Evolutionary conservation across 176 grass and related monocot genomes (phyloP), one percentile per base, ranked within the genome.

Genomic region (Rhynchospora pubera): DNA sequence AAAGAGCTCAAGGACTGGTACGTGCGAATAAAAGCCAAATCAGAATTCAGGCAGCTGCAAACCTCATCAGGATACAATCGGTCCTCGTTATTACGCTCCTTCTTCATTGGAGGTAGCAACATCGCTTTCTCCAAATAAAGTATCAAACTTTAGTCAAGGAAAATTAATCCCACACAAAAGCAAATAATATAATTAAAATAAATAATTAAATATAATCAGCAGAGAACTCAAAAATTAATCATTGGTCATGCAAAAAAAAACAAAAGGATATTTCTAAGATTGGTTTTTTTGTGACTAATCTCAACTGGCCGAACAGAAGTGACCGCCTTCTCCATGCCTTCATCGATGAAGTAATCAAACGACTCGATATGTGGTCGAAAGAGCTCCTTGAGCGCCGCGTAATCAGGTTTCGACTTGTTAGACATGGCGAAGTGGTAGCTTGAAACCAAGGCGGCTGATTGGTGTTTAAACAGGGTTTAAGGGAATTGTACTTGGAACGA

Each of bases 211-310:
- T 52, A 56, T 34, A 6, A 19, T 11, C 62, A 47, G 32, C 9
- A 80, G 19, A 46, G n/a, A 51, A 79, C 43, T 26, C 39, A 2
- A 51, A 61, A 30, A 10, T 80, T 69, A 21, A 22, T 67, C 34
- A 39, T 39, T 39, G 1, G 3, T 39, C 34, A 39, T 24, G 3
- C 6, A 69, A 77, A 23, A 14, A n/a, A 6, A 47, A 73, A 62
- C 26, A 10, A 72, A 86, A 97, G 95, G 92, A 94, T 97, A 97
- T 97, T 86, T 92, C 75, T 97, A 18, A 94, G 77, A n/a, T 56
- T 91, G 50, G 18, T 76, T 21, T 57, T 79, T 24, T 85, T 85
- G 18, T 91, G 83, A 22, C 2, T 39, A 22, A 94, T 91, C 76
- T 92, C 94, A 5, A 87, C 13, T 65, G 94, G 71, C 2, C 88